A percentile compares a stretch with the other conserved stretches of the same genome.
phyloP scores from a whole-genome alignment of 345 rosid genomes.

The Brassica nigra region DNA sequence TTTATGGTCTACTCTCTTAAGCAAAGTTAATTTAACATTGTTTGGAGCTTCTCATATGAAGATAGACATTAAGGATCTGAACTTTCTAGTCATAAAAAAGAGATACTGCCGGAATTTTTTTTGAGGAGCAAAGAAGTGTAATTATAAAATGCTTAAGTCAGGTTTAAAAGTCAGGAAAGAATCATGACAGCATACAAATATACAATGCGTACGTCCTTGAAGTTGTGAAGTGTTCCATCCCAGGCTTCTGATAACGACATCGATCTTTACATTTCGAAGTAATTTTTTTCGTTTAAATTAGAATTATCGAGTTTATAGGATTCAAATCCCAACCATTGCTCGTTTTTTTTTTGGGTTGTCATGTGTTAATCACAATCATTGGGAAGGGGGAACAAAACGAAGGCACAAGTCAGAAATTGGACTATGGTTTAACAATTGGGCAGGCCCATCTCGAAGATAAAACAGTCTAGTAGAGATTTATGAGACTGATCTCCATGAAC shows the following conservation, averaged over 20 bases:
- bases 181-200: no score
- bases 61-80: no score
- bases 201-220: no score
- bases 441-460: not conserved
- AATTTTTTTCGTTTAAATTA: no score
- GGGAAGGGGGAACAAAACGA: not conserved
- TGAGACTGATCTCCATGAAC: not conserved
- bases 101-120: no score
- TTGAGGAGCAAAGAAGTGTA: no score
- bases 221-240: not conserved
- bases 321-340: not conserved
- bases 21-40: no score
- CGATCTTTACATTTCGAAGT: not conserved
- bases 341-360: not conserved
- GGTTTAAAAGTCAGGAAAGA: no score
- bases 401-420: not conserved
- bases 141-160: no score
- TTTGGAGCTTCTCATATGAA: no score
- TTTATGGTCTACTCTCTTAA: no score
- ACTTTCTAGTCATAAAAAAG: no score
- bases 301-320: not conserved
- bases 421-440: not conserved
- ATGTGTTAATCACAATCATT: not conserved
- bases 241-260: not conserved
- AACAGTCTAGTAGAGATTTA: not conserved